Conservation (phyloP, 176 grass and related monocot genomes). For the Metroxylon sagu region DNA sequence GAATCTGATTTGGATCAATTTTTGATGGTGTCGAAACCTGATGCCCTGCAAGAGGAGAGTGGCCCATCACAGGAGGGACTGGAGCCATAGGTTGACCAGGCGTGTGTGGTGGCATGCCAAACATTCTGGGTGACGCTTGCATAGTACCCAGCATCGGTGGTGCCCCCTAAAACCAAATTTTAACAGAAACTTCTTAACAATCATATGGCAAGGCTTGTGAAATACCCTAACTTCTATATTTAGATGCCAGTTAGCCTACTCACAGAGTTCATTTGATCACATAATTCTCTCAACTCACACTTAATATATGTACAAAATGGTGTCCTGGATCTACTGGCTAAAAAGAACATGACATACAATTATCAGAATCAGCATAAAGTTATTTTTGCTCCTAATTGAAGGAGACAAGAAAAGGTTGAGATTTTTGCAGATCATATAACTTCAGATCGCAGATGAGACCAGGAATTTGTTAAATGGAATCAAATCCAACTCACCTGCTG, state of each 20-base stretch:
- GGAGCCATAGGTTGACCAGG: conserved; percentile 28
- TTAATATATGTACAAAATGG: no score
- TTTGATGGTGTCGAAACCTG: conserved; percentile 63
- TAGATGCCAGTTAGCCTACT: neutral
- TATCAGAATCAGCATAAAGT: conserved; percentile 5
- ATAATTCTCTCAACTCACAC: conserved; percentile 4
- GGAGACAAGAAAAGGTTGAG: no score
- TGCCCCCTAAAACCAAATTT: conserved; percentile 4
- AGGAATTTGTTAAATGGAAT: conserved; percentile 2
- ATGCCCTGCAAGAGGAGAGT: conserved; percentile 57
- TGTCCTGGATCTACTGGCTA: no score
- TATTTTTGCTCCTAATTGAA: neutral
- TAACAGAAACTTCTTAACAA: neutral
- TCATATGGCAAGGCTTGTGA: no score
- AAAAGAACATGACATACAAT: neutral
- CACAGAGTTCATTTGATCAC: no score
- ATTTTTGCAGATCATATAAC: no score
- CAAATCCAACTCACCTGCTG: conserved; percentile 16
- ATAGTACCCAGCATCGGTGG: conserved; percentile 29
- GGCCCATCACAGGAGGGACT: conserved; percentile 34
- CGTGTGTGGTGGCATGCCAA: conserved; percentile 25
- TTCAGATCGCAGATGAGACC: neutral
- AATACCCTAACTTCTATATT: no score
- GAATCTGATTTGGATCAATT: conserved; percentile 90
- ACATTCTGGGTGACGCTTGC: conserved; percentile 34